A percentile compares a stretch with the other conserved stretches of the same genome.
Evolutionary conservation across 192 early-diverging fungal species (phyloP).

Genomic region (Mortierella hygrophila): DNA sequence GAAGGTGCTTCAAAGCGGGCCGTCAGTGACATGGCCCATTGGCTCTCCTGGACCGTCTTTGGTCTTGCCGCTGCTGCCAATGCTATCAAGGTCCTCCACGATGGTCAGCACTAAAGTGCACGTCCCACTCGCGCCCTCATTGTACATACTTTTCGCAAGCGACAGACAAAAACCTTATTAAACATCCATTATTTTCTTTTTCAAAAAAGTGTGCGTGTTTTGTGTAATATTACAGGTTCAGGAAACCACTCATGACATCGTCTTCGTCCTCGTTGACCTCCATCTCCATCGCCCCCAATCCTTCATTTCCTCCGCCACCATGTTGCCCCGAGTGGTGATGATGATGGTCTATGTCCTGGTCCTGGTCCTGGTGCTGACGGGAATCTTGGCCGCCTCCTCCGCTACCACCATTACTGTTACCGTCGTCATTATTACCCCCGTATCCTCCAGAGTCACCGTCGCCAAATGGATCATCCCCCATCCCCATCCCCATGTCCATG

Average conservation of each 20-base stretch:
- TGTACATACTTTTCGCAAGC: too few species aligned
- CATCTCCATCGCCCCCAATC: conserved; percentile 33
- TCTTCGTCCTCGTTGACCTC: conserved; percentile 45
- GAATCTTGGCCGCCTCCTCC: background rate
- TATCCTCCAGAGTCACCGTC: background rate
- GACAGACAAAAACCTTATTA: background rate
- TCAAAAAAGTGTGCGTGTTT: background rate
- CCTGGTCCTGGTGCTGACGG: conserved; percentile 2
- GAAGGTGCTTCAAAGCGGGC: background rate
- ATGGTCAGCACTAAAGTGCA: background rate
- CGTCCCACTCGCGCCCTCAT: background rate
- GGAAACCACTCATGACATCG: conserved; percentile 48
- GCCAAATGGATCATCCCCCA: background rate
- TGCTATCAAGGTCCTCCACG: conserved; percentile 42
- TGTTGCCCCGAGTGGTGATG: background rate
- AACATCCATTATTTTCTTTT: background rate
- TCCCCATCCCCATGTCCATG: conserved; percentile 46
- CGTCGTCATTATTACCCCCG: conserved; percentile 1
- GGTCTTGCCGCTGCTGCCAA: conserved; percentile 37
- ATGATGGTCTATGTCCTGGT: conserved; percentile 3
- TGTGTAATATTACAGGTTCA: conserved; percentile 36
- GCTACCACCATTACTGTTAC: background rate
- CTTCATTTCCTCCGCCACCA: background rate
- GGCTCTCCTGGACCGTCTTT: conserved; percentile 33
- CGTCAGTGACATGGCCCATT: conserved; percentile 18